These are phyloP conservation scores for Fistulifera pelliculosa DNA, from an alignment of 108 stramenopile species.

Conservation along the genomic window DNA sequence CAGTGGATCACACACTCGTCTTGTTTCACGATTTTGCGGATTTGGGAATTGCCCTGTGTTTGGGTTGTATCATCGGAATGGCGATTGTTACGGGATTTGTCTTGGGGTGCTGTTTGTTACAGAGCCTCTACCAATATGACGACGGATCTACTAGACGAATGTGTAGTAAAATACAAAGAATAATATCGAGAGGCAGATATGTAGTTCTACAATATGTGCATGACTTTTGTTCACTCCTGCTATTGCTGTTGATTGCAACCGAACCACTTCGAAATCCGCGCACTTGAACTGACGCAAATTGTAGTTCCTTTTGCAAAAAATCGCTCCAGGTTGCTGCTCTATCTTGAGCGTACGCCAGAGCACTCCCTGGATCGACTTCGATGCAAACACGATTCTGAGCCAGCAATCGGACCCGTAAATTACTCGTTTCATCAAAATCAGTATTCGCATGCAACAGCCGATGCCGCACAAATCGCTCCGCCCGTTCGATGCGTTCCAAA, in stretches of 20 bases:
- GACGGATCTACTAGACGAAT: too few relatives aligned
- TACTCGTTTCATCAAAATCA: conserved; percentile 30
- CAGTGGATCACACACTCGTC: too few relatives aligned
- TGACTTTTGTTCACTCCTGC: not conserved
- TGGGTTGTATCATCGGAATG: conserved; percentile 28
- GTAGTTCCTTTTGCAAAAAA: conserved; percentile 20
- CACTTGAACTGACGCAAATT: conserved; percentile 33
- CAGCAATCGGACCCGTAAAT: conserved; percentile 63
- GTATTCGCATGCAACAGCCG: conserved; percentile 10
- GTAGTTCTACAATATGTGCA: too few relatives aligned
- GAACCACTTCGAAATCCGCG: conserved; percentile 44
- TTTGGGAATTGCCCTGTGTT: conserved; percentile 5
- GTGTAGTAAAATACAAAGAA: not conserved
- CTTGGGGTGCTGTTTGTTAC: conserved; percentile 47
- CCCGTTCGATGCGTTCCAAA: conserved; percentile 57
- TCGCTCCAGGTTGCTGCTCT: conserved; percentile 9
- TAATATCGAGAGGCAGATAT: too few relatives aligned
- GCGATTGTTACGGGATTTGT: conserved; percentile 58
- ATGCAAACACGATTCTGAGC: conserved; percentile 53
- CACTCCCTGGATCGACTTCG: conserved; percentile 45
- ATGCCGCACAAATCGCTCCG: conserved; percentile 51
- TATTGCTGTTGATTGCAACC: conserved; percentile 1
- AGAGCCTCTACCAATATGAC: not conserved
- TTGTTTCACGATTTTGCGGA: too few relatives aligned
- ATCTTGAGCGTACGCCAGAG: conserved; percentile 1